phyloP scores from a whole-genome alignment of 192 early-diverging fungal genomes.

The Chytriomyces hyalinus region DNA sequence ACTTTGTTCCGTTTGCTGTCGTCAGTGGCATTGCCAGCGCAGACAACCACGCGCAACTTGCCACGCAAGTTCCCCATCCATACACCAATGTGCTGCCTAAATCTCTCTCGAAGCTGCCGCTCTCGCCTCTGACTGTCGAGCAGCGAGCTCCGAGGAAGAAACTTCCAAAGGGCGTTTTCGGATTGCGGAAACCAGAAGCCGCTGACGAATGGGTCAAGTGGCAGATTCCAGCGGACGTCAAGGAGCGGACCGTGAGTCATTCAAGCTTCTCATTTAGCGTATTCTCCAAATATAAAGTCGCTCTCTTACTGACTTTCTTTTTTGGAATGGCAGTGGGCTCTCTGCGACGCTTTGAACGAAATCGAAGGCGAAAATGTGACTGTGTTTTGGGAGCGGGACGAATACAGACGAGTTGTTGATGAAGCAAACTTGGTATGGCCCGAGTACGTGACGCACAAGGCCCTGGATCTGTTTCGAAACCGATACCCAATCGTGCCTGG shows the following conservation, averaged over 20 bases:
- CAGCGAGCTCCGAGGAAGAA: neutral
- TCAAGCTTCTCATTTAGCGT: too few relatives aligned
- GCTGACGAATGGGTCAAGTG: constrained; percentile 33
- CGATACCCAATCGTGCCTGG: constrained; percentile 50
- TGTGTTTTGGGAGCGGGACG: constrained; percentile 54
- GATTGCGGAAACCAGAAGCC: neutral
- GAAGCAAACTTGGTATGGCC: constrained; percentile 45
- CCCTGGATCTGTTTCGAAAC: constrained; percentile 41
- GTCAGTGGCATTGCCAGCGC: constrained; percentile 37
- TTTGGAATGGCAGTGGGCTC: constrained; percentile 21
- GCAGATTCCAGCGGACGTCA: constrained; percentile 45
- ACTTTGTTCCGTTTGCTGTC: constrained; percentile 60
- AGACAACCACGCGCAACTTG: neutral
- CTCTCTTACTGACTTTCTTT: too few relatives aligned
- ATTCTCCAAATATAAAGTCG: too few relatives aligned
- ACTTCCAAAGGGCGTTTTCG: constrained; percentile 9
- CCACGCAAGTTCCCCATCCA: neutral
- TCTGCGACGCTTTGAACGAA: constrained; percentile 39
- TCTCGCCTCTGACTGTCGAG: neutral
- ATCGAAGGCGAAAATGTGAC: constrained; percentile 19
- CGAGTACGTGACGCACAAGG: constrained; percentile 40
- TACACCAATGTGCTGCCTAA: neutral
- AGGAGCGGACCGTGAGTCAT: neutral
- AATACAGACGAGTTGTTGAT: constrained; percentile 42
- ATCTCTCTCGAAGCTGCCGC: constrained; percentile 17